Evolutionary conservation across 1,284 basidiomycete genomes (phyloP).

Genomic region (Papiliotrema fonsecae): DNA sequence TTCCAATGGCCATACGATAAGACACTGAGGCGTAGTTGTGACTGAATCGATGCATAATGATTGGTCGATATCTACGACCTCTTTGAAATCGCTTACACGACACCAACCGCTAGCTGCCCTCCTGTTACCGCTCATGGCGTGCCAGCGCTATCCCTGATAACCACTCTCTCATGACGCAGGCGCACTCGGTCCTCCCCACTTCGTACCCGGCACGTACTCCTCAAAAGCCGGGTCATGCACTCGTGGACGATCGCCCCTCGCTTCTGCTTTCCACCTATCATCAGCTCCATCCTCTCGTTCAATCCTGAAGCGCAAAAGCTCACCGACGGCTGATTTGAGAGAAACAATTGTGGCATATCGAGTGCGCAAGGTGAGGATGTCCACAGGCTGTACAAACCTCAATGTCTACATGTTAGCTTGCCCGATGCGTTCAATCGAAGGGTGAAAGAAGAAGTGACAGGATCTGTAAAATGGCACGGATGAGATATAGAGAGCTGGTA

Average conservation of each 20-base stretch:
- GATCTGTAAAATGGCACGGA: no score
- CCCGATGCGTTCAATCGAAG: no score
- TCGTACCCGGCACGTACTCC: neutral
- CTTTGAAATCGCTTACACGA: no score
- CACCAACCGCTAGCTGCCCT: no score
- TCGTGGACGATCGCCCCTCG: conserved; percentile 8
- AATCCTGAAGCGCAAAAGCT: conserved; percentile 13
- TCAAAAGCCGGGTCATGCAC: neutral
- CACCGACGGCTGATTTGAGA: conserved; percentile 61
- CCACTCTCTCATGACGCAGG: no score
- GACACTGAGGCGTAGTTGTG: neutral
- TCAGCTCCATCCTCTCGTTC: conserved; percentile 21
- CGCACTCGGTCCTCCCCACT: neutral
- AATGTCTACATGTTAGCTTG: conserved; percentile 59
- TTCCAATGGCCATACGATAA: no score
- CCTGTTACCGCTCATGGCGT: no score
- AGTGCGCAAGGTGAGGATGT: conserved; percentile 77
- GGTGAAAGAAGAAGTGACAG: no score
- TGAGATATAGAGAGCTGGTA: no score
- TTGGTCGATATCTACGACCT: no score
- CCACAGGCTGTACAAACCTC: conserved; percentile 92
- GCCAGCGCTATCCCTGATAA: no score
- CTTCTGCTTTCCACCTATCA: conserved; percentile 35
- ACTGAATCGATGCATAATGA: neutral
- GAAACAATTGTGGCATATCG: conserved; percentile 82